Evolutionary conservation across 352 stramenopile species (phyloP), one percentile per base, ranked within the genome.

Genomic region (Thalassiosira allenii): DNA sequence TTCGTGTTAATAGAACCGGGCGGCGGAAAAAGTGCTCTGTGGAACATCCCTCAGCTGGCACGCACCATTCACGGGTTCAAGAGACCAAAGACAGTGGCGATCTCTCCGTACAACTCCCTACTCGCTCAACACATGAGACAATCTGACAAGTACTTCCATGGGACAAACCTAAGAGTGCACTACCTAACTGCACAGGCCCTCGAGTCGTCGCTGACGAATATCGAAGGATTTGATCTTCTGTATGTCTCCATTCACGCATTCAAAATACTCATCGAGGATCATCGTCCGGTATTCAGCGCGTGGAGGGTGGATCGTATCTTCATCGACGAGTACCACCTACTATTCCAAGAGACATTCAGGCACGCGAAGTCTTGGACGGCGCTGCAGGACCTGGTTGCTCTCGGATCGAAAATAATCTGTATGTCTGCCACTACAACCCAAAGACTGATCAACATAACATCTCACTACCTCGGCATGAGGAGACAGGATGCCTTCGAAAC

Each of bases 151-250:
- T 53, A 3, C 44, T 53, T 53, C 27, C 3, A 12, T 12, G 44
- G 44, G 27, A 53, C 44, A 3, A 53, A 53, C 44, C 3, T 53
- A 53, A 53, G 11, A 53, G 44, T 53, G 8, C 27, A 53, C 44
- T 12, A 3, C 44, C 22, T 53, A n/a, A 53, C 44, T 23, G 22
- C 44, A 27, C 27, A n/a, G n/a, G 17, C 9, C 17, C 44, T 53
- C 27, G n/a, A 3, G 2, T 12, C 44, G 27, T 27, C 27, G 44
- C 6, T 53, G 2, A n/a, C 6, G 5, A 53, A 6, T 12, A 23
- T 12, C 5, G 3, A 53, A 53, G 44, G 11, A 27, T 53, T 53
- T 12, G 11, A 53, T 12, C 44, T 53, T 3, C 44, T 53, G n/a
- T 53, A 53, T 12, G 27, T 53, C 27, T 53, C 44, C 27, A 12